Evolutionary conservation across 2,329 filamentous ascomycete genomes (phyloP).

Genomic region (Chrysoporthe deuterocubensis): DNA sequence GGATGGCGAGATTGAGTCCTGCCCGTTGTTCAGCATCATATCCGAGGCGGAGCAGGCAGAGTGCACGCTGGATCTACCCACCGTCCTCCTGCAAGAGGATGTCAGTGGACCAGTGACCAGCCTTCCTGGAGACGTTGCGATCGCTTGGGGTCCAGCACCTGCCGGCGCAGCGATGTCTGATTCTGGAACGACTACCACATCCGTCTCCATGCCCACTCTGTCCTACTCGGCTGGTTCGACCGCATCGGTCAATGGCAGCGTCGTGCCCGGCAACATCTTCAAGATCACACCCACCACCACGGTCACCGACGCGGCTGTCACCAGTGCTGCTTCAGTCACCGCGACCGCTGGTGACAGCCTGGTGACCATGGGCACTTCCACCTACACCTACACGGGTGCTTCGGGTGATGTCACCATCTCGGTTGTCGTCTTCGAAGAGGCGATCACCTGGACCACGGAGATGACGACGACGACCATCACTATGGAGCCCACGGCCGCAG

Average conservation of each 20-base stretch:
- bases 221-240: conserved; percentile 43
- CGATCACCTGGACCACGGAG: conserved; percentile 56
- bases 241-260: conserved; percentile 38
- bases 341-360: conserved; percentile 8
- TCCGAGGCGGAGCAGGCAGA: conserved; percentile 53
- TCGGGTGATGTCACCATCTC: conserved; percentile 44
- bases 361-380: conserved; percentile 21
- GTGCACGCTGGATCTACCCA: conserved; percentile 68
- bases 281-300: conserved; percentile 37
- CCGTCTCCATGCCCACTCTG: conserved; percentile 37
- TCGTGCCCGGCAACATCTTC: conserved; percentile 50
- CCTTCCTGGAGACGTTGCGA: conserved; percentile 68
- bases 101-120: conserved; percentile 56
- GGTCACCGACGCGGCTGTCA: not conserved
- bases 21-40: conserved; percentile 75
- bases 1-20: conserved; percentile 73
- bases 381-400: conserved; percentile 25
- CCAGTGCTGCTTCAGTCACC: conserved; percentile 1
- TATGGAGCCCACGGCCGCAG: conserved; percentile 36
- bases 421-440: conserved; percentile 62
- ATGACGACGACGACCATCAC: conserved; percentile 48
- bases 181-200: conserved; percentile 28
- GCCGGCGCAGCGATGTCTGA: conserved; percentile 27
- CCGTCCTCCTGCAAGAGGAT: conserved; percentile 61
- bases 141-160: conserved; percentile 43